Evolutionary conservation across 2,329 filamentous ascomycete genomes (phyloP).

Genomic region (Phaeoacremonium minimum): DNA sequence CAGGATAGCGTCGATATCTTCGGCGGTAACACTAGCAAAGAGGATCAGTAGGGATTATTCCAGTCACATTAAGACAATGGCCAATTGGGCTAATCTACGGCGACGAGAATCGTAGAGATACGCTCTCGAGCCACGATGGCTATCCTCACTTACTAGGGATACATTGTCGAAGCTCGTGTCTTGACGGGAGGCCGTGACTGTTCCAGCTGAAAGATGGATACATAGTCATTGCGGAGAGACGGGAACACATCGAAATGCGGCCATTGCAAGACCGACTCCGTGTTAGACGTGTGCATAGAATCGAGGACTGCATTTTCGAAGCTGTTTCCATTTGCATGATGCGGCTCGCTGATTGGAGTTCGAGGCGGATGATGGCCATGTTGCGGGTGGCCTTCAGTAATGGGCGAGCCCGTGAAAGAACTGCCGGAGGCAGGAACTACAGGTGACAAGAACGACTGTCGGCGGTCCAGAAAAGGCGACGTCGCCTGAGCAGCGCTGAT

Average conservation of each 20-base stretch:
- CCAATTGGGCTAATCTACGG: no score
- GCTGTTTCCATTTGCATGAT: slow-evolving; percentile 14
- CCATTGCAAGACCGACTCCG: slow-evolving; percentile 47
- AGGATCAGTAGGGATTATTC: no score
- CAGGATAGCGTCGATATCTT: slow-evolving; percentile 36
- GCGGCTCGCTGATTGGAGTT: slow-evolving; percentile 15
- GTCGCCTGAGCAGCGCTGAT: slow-evolving; percentile 1
- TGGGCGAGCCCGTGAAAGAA: slow-evolving; percentile 14
- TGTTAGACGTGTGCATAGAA: slow-evolving; percentile 45
- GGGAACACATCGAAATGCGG: slow-evolving; percentile 42
- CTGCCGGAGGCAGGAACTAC: slow-evolving; percentile 17
- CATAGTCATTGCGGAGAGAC: slow-evolving; percentile 33
- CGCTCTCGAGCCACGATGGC: no score
- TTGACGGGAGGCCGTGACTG: slow-evolving; percentile 30
- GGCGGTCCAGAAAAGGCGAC: slow-evolving; percentile 3
- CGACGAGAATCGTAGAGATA: no score
- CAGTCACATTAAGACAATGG: no score
- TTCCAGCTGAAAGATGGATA: slow-evolving; percentile 43
- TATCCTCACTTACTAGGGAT: no score
- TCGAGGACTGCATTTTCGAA: slow-evolving; percentile 44
- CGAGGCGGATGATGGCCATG: slow-evolving; percentile 11
- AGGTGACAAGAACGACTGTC: slow-evolving; percentile 6
- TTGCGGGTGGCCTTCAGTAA: slow-evolving; percentile 7
- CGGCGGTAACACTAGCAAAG: slow-evolving; percentile 27
- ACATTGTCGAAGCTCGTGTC: slow-evolving; percentile 26